phyloP scores from a whole-genome alignment of 106 monocot genomes.

The Platanthera zijinensis region DNA sequence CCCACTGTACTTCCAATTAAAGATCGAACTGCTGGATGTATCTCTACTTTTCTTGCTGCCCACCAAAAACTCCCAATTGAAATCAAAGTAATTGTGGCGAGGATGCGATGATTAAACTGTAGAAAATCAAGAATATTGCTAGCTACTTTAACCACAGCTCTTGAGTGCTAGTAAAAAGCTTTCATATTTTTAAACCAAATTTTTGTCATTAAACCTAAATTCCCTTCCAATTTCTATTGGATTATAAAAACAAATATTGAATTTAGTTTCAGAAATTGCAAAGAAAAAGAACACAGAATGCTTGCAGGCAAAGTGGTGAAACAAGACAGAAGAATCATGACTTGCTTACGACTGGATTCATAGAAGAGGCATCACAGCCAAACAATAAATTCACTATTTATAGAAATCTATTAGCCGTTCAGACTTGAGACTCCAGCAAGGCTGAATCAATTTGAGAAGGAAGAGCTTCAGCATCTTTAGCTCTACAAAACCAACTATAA shows the following conservation, averaged over 20 bases:
- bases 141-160: background rate
- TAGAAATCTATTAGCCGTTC: background rate
- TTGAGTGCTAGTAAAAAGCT: background rate
- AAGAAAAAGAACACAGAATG: background rate
- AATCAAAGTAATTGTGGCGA: slow-evolving; percentile 64
- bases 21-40: slow-evolving; percentile 84
- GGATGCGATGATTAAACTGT: slow-evolving; percentile 84
- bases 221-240: background rate
- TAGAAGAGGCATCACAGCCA: background rate
- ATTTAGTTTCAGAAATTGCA: background rate
- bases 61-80: slow-evolving; percentile 71
- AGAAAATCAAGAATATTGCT: slow-evolving; percentile 12
- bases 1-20: slow-evolving; percentile 73
- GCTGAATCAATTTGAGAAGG: background rate
- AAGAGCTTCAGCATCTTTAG: background rate
- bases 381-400: background rate
- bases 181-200: background rate
- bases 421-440: background rate
- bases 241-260: background rate
- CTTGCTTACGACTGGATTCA: background rate
- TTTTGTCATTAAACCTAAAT: background rate
- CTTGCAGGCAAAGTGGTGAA: background rate
- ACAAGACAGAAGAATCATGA: background rate
- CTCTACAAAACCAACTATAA: background rate
- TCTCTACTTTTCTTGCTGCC: slow-evolving; percentile 61